These are phyloP conservation scores for Baeospora myosura DNA, from an alignment of 1,284 basidiomycete genomes.

Conservation along the genomic window DNA sequence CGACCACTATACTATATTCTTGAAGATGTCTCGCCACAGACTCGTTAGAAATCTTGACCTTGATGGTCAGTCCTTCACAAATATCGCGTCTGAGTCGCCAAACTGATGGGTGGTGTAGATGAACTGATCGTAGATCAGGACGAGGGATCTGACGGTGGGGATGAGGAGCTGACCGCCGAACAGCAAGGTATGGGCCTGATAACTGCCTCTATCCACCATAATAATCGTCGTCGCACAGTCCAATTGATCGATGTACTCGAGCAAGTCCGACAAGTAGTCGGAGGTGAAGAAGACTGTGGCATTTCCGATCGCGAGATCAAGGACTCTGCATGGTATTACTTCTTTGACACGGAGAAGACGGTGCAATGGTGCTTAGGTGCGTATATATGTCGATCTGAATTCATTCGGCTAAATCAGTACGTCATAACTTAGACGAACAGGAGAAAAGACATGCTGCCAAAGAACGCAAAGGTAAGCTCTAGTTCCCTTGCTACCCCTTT, in stretches of 20 bases:
- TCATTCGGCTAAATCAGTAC: conserved; percentile 1
- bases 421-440: conserved; percentile 39
- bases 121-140: conserved; percentile 67
- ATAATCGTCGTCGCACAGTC: conserved; percentile 34
- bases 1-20: conserved; percentile 2
- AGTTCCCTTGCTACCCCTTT: conserved; percentile 3
- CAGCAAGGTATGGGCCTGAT: conserved; percentile 46
- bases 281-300: conserved; percentile 56
- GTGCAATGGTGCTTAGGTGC: conserved; percentile 67
- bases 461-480: conserved; percentile 78
- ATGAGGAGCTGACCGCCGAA: conserved; percentile 63
- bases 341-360: conserved; percentile 81
- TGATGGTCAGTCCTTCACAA: conserved; percentile 47
- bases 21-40: conserved; percentile 81
- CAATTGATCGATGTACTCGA: conserved; percentile 69
- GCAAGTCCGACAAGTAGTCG: conserved; percentile 60
- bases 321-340: conserved; percentile 82
- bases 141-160: conserved; percentile 62
- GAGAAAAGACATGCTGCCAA: conserved; percentile 45
- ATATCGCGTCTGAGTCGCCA: not conserved
- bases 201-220: not conserved
- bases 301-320: conserved; percentile 72
- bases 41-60: conserved; percentile 86
- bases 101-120: conserved; percentile 40
- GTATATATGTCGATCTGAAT: conserved; percentile 18